Base-by-base conservation (phyloP, 352 stramenopile species). In the Globisporangium megalacanthum region DNA sequence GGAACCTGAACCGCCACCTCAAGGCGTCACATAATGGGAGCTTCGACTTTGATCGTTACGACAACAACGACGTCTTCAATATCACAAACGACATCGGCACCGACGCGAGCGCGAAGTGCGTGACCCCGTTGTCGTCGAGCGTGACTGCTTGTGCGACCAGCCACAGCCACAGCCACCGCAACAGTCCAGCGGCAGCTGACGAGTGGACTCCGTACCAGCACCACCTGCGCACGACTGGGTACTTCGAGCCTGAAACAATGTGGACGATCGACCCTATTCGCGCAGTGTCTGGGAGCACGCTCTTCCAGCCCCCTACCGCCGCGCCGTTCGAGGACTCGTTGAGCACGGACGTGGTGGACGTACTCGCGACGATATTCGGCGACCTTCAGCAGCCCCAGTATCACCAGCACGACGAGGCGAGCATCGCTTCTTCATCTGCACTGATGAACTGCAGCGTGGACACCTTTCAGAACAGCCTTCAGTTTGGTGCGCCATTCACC, bases 1-100 rank as follows among this genome's bases (percentile, higher is more conserved):
- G 74, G 45, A 83, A 81, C 54, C 57, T 81, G n/a, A 75, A 70
- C 13, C 74, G 71, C 15, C 74, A 81, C 46, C 75, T 48, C 45
- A 47, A 54, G 35, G 35, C 35, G 7, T 8, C 35, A 39, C 35
- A 39, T 13, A 13, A 13, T 5, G 35, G 35, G 35, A 39, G 35
- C 35, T 13, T 8, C 35, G 35, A 39, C 35, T 13, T 39, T 8
- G 35, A 13, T 13, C 35, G 6, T 13, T 8, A 13, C 7, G 35
- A 39, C 35, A 13, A 13, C 35, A 39, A 8, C 35, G 35, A 39
- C 35, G 6, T 39, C 35, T 2, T 39, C 35, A 5, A 39, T 13
- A 39, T 2, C 35, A 39, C 35, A 8, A 39, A 39, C 35, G 10
- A 39, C 10, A 13, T 13, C 10, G 7, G 35, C 35, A 13, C 35